Percentiles rank a stretch among this genome's conserved stretches.
Conservation (phyloP, 2,329 filamentous ascomycete species). For the Colletotrichum neosansevieriae region DNA sequence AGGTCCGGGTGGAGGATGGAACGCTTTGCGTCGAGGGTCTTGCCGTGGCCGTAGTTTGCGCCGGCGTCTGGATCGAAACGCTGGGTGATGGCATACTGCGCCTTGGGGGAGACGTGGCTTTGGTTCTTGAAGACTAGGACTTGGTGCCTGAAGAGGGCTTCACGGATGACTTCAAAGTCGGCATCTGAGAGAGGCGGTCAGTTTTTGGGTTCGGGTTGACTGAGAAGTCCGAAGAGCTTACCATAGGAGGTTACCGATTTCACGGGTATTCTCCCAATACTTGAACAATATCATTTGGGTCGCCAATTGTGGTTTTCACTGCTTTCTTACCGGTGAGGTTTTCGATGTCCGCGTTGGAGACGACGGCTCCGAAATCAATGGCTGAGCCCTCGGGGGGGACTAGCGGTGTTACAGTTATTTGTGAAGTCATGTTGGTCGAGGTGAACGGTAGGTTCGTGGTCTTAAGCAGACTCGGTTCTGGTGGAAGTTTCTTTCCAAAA, state of each 20-base stretch:
- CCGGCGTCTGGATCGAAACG: slow-evolving; percentile 77
- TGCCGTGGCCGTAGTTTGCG: slow-evolving; percentile 79
- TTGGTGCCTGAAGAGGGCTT: slow-evolving; percentile 76
- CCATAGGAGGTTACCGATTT: slow-evolving; percentile 71
- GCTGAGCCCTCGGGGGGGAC: slow-evolving; percentile 50
- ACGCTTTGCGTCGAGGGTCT: slow-evolving; percentile 74
- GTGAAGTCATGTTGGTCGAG: slow-evolving; percentile 11
- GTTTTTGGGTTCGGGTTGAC: not conserved
- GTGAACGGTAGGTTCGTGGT: not conserved
- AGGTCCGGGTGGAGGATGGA: slow-evolving; percentile 82
- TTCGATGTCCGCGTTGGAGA: slow-evolving; percentile 71
- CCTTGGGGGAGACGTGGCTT: slow-evolving; percentile 71
- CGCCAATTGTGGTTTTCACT: slow-evolving; percentile 31
- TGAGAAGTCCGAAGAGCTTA: slow-evolving; percentile 49
- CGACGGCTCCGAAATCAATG: slow-evolving; percentile 71
- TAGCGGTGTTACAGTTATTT: slow-evolving; percentile 52
- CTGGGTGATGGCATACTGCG: slow-evolving; percentile 80
- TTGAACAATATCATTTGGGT: slow-evolving; percentile 23
- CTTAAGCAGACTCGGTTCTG: not conserved
- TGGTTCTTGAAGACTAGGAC: slow-evolving; percentile 80
- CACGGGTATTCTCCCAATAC: slow-evolving; percentile 65
- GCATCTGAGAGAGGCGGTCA: slow-evolving; percentile 58
- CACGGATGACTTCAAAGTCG: slow-evolving; percentile 73
- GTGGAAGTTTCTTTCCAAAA: not conserved
- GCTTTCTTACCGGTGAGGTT: slow-evolving; percentile 68